phyloP scores from a whole-genome alignment of 2,329 filamentous ascomycete species.

The Penicillium sp. region DNA sequence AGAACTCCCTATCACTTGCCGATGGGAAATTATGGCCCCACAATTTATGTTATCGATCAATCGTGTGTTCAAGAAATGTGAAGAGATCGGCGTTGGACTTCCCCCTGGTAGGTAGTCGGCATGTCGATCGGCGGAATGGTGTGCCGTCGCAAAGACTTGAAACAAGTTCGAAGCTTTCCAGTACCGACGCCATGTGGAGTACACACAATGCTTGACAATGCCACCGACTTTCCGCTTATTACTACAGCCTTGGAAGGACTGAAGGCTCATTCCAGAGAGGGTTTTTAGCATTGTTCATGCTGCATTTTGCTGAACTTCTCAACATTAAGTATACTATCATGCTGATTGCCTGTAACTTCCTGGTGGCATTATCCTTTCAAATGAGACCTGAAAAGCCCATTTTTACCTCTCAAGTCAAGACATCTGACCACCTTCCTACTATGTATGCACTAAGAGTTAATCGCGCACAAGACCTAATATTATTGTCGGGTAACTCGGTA shows the following conservation, averaged over 20 bases:
- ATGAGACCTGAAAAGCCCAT: no score
- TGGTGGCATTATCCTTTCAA: no score
- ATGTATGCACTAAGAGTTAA: not conserved
- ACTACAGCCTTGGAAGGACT: not conserved
- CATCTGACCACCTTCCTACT: not conserved
- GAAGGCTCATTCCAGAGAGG: no score
- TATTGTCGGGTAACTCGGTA: not conserved
- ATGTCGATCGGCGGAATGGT: not conserved
- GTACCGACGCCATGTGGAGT: not conserved
- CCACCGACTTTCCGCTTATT: not conserved
- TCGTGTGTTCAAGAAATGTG: not conserved
- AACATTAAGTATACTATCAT: no score
- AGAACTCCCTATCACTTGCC: not conserved
- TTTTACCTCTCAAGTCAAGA: not conserved
- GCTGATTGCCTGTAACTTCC: no score
- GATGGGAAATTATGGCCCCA: not conserved
- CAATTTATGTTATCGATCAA: not conserved
- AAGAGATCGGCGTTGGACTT: not conserved
- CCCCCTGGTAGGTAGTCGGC: not conserved
- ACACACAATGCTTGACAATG: not conserved
- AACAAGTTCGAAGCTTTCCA: not conserved
- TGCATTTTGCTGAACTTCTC: no score
- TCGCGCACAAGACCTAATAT: not conserved
- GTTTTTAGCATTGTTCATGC: no score
- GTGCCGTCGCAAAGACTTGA: not conserved